Percentiles rank a stretch among this genome's conserved stretches.
phyloP scores from a whole-genome alignment of 306 rosid species.

The Prunus dulcis region DNA sequence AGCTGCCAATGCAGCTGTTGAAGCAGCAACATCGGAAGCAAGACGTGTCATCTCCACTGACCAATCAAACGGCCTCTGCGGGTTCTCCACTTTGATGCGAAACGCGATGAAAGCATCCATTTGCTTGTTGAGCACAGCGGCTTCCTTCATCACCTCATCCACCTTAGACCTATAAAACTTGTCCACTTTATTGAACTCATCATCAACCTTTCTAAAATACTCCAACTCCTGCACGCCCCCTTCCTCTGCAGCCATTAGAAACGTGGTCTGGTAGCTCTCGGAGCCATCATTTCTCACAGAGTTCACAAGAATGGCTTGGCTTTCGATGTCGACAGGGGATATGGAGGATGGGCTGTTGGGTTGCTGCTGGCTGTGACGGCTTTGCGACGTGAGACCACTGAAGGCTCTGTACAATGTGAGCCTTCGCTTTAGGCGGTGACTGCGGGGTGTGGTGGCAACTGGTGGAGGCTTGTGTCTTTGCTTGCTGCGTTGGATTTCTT shows the following conservation, averaged over 20 bases:
- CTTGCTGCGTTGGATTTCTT: conserved; percentile 33
- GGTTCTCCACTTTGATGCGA: conserved; percentile 61
- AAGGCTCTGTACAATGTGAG: conserved; percentile 56
- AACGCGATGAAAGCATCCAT: conserved; percentile 74
- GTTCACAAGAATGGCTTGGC: conserved; percentile 52
- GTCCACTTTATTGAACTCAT: conserved; percentile 62
- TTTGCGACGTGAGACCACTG: conserved; percentile 57
- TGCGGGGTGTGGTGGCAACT: conserved; percentile 9
- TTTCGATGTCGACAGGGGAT: conserved; percentile 40
- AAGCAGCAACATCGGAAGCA: conserved; percentile 51
- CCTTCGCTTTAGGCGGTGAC: conserved; percentile 33
- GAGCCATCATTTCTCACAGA: conserved; percentile 27
- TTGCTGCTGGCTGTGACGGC: conserved; percentile 4
- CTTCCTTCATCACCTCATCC: conserved; percentile 63
- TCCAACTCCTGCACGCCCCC: conserved; percentile 59
- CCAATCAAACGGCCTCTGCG: conserved; percentile 28
- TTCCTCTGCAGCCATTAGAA: conserved; percentile 51
- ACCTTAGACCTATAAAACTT: conserved; percentile 45
- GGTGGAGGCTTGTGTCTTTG: conserved; percentile 18
- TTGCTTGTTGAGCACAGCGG: conserved; percentile 52
- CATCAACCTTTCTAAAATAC: conserved; percentile 49
- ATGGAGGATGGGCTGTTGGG: conserved; percentile 14
- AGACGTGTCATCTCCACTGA: conserved; percentile 50
- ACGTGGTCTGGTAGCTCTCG: conserved; percentile 42
- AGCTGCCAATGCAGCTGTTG: conserved; percentile 45